These are phyloP conservation scores for Ceratocystiopsis brevicomis DNA, from an alignment of 2,329 filamentous ascomycete genomes.

Conservation along the genomic window DNA sequence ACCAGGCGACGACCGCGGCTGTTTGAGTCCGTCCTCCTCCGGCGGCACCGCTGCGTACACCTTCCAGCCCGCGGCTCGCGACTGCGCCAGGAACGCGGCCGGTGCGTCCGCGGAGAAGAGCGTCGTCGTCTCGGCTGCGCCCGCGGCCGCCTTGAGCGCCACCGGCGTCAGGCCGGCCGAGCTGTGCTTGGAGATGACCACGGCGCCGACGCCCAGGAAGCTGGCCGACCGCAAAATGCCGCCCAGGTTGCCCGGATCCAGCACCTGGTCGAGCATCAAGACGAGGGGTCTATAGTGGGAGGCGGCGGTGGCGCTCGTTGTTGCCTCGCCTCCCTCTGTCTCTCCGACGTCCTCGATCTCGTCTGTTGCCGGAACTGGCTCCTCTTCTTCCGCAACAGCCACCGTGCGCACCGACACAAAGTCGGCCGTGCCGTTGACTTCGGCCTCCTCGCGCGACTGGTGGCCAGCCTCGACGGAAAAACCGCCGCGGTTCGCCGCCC, in stretches of 20 bases:
- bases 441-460: conserved; percentile 56
- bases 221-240: conserved; percentile 75
- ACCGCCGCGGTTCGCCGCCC: conserved; percentile 17
- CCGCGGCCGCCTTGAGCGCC: conserved; percentile 71
- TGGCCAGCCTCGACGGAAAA: conserved; percentile 42
- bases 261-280: conserved; percentile 53
- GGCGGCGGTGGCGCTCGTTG: background rate
- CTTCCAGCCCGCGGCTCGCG: conserved; percentile 56
- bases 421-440: conserved; percentile 47
- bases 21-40: conserved; percentile 5
- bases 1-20: conserved; percentile 6
- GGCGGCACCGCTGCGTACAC: conserved; percentile 56
- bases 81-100: conserved; percentile 48
- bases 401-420: conserved; percentile 21
- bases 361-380: too few relatives aligned
- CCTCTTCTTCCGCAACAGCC: background rate
- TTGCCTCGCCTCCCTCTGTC: too few relatives aligned
- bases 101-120: conserved; percentile 53
- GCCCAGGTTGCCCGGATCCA: conserved; percentile 80
- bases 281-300: conserved; percentile 43
- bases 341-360: too few relatives aligned
- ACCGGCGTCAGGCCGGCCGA: conserved; percentile 59
- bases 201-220: conserved; percentile 75
- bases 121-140: conserved; percentile 64
- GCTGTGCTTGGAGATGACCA: conserved; percentile 55